Conservation (phyloP, 148 eudicot genomes). For the Dysphania ambrosioides region DNA sequence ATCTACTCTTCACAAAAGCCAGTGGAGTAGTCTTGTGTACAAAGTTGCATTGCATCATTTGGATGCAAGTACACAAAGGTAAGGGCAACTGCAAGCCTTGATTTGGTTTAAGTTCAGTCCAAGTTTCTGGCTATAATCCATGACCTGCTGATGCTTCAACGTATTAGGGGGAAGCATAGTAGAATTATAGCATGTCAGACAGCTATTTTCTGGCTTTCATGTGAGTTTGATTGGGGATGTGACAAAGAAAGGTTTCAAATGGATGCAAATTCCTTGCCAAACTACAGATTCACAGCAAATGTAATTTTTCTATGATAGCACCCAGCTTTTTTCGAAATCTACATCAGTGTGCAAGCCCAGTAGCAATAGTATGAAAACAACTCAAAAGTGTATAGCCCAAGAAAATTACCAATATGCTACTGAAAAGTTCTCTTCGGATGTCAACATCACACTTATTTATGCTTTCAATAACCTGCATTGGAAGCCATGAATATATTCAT, state of each 20-base stretch:
- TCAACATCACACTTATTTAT: slow-evolving; percentile 94
- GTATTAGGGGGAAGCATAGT: background rate
- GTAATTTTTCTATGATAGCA: too few species aligned
- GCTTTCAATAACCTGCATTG: slow-evolving; percentile 83
- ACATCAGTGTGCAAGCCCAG: too few species aligned
- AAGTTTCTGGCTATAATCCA: background rate
- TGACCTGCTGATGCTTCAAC: background rate
- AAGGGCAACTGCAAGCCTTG: background rate
- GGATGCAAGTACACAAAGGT: background rate
- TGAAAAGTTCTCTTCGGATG: slow-evolving; percentile 86
- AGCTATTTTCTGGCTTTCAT: too few species aligned
- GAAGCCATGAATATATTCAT: slow-evolving; percentile 1
- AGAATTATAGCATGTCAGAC: background rate
- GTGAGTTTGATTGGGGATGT: background rate
- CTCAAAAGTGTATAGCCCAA: background rate
- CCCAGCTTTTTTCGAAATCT: too few species aligned
- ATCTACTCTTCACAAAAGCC: background rate
- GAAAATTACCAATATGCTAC: slow-evolving; percentile 82
- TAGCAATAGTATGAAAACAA: too few species aligned
- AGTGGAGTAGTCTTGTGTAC: background rate
- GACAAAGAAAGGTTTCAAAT: background rate
- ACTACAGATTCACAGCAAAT: background rate
- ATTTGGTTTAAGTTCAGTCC: background rate
- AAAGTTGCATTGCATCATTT: background rate
- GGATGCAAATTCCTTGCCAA: background rate